Percentiles rank a stretch among this genome's conserved stretches.
Evolutionary conservation across 2,329 filamentous ascomycete genomes (phyloP).

Genomic region (Periconia sp.): DNA sequence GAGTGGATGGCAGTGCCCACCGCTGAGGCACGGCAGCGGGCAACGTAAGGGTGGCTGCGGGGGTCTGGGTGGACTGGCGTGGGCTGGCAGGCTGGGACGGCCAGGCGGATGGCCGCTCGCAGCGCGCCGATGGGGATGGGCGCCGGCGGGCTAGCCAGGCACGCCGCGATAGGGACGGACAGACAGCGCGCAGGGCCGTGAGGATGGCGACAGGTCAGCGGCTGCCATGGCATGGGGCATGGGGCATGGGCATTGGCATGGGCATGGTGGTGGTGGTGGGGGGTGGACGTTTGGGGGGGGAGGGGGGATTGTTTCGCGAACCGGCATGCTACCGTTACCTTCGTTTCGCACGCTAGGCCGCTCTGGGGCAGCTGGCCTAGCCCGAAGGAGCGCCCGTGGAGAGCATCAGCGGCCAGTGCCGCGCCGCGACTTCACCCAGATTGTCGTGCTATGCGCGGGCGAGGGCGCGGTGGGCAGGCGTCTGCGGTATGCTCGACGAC

Average conservation of each 20-base stretch:
- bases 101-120: conserved; percentile 15
- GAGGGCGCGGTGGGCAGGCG: no score
- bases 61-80: conserved; percentile 17
- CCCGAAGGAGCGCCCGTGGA: conserved; percentile 20
- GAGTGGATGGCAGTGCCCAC: conserved; percentile 28
- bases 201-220: no score
- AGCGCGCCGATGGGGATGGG: conserved; percentile 13
- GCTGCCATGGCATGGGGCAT: no score
- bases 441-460: conserved; percentile 20
- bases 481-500: no score
- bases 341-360: conserved; percentile 29
- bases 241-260: no score
- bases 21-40: conserved; percentile 35
- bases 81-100: conserved; percentile 9
- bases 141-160: conserved; percentile 28
- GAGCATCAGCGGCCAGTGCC: conserved; percentile 20
- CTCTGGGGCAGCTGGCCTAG: conserved; percentile 15
- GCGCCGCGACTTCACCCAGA: conserved; percentile 33
- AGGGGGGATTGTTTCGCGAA: conserved; percentile 31
- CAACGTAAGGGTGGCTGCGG: conserved; percentile 36
- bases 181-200: conserved; percentile 25
- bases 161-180: conserved; percentile 15
- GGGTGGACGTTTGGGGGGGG: conserved; percentile 34
- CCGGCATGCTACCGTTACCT: conserved; percentile 41
- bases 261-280: no score